phyloP scores from a whole-genome alignment of 2,329 filamentous ascomycete genomes.

The Cercospora beticola region DNA sequence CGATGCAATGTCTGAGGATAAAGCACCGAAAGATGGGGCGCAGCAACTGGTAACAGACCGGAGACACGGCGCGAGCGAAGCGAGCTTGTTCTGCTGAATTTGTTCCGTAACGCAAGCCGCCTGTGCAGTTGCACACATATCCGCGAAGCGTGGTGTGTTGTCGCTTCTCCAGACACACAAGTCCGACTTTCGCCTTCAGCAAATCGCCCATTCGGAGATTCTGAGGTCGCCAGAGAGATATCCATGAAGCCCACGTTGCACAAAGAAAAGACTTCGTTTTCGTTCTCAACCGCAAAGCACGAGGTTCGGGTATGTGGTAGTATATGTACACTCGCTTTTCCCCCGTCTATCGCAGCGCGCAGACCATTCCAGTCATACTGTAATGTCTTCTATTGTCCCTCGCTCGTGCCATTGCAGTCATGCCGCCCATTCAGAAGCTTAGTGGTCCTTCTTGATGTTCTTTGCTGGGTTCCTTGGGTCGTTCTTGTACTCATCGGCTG shows the following conservation, averaged over 20 bases:
- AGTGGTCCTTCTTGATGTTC: conserved; percentile 41
- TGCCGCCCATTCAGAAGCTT: conserved; percentile 7
- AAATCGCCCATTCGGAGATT: background rate
- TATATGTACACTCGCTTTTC: background rate
- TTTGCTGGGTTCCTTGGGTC: conserved; percentile 77
- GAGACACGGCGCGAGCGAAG: background rate
- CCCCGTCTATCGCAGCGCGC: conserved; percentile 1
- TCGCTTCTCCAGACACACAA: background rate
- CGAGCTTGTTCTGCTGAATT: background rate
- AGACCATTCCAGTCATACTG: background rate
- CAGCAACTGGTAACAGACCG: background rate
- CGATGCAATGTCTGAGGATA: background rate
- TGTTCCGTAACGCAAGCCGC: background rate
- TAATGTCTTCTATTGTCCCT: background rate
- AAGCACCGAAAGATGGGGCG: background rate
- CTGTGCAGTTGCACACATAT: background rate
- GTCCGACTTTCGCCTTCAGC: background rate
- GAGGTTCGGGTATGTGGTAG: conserved; percentile 7
- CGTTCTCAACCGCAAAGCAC: conserved; percentile 5
- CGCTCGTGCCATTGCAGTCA: background rate
- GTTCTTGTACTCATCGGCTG: conserved; percentile 95
- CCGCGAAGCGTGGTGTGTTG: background rate
- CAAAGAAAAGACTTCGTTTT: background rate
- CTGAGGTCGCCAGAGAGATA: background rate
- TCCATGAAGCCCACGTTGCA: background rate